Conservation (phyloP, 495 filamentous ascomycete species). For the Talaromyces nanjingensis region DNA sequence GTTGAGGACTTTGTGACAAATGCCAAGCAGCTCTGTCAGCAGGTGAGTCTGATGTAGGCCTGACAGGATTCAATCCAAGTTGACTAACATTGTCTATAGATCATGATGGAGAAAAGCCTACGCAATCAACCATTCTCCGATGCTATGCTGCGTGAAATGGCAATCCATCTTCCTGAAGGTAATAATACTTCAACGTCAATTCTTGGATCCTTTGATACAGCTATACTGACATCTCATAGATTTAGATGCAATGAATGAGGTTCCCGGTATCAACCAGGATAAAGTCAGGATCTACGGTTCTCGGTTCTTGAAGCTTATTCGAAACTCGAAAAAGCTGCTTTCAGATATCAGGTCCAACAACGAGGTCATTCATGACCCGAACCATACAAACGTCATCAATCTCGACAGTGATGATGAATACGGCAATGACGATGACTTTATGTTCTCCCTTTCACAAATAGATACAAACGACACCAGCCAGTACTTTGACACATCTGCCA, state of each 20-base stretch:
- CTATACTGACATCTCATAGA: conserved; percentile 14
- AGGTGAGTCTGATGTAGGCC: conserved; percentile 22
- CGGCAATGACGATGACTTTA: conserved; percentile 40
- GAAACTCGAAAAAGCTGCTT: conserved; percentile 48
- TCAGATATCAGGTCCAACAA: conserved; percentile 47
- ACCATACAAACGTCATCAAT: conserved; percentile 61
- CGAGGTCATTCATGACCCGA: conserved; percentile 45
- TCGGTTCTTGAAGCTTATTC: conserved; percentile 58
- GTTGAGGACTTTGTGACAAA: conserved; percentile 56
- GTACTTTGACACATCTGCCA: conserved; percentile 36
- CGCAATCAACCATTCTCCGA: conserved; percentile 71
- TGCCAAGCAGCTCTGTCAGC: conserved; percentile 59
- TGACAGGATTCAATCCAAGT: not conserved
- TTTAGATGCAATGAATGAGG: conserved; percentile 51
- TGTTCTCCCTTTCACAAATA: conserved; percentile 28
- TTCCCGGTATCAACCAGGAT: conserved; percentile 62
- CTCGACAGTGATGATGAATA: conserved; percentile 54
- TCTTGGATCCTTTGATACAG: not conserved
- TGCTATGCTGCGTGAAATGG: conserved; percentile 74
- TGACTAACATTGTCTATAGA: conserved; percentile 15
- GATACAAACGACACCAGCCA: conserved; percentile 33
- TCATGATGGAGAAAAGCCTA: conserved; percentile 56
- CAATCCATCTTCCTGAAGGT: conserved; percentile 64
- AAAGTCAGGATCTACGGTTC: conserved; percentile 65
- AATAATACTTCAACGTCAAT: conserved; percentile 9